Conservation (phyloP, 1,139 yeast species). For the Protomyces inundatus region DNA sequence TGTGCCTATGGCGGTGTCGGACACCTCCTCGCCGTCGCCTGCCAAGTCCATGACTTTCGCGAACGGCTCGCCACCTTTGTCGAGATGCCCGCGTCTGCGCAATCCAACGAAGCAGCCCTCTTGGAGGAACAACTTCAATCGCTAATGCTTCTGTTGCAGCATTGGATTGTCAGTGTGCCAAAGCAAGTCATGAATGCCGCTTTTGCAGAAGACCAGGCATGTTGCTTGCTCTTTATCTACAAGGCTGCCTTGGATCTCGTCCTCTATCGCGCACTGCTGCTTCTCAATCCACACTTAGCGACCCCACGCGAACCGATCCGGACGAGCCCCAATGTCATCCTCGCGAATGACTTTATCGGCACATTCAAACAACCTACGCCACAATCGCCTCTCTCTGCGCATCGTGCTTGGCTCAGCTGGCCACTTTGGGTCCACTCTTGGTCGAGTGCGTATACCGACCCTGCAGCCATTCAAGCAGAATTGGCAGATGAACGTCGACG, state of each 20-base stretch:
- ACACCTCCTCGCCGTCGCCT: conserved; percentile 10
- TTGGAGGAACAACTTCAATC: neutral
- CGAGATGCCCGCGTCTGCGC: neutral
- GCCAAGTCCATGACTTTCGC: conserved; percentile 5
- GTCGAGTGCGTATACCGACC: neutral
- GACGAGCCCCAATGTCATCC: conserved; percentile 3
- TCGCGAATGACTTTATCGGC: conserved; percentile 5
- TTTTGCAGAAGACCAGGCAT: conserved; percentile 1
- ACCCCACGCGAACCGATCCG: neutral
- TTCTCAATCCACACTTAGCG: neutral
- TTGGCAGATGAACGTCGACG: neutral
- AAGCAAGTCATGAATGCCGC: conserved; percentile 1
- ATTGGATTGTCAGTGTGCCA: conserved; percentile 8
- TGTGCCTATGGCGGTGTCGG: conserved; percentile 10
- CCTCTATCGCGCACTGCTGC: neutral
- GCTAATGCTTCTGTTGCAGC: neutral
- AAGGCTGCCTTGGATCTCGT: conserved; percentile 9
- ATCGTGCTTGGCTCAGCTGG: neutral
- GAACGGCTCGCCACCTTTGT: neutral
- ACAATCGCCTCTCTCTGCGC: neutral
- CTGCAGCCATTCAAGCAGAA: neutral
- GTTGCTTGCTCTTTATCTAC: conserved; percentile 5
- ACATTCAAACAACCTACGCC: neutral
- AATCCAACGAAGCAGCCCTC: neutral
- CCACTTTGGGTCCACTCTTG: neutral